Conservation (phyloP, 768 basidiomycete genomes). For the Ramaria sp. region DNA sequence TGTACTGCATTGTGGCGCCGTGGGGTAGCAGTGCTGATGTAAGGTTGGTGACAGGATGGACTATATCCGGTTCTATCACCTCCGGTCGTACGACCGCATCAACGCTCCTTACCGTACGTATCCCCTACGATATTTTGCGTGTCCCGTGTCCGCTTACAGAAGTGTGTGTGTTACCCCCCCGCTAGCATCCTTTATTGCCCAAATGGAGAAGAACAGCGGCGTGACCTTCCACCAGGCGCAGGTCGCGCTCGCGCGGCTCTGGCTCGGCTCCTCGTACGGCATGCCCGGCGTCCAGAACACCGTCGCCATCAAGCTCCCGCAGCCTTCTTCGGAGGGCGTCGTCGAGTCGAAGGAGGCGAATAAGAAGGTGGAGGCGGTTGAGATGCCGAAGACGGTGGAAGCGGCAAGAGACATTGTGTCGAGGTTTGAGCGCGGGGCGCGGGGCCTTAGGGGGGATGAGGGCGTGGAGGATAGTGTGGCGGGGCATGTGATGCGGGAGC, state of each 20-base stretch:
- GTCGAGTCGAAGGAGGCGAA: constrained; percentile 33
- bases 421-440: constrained; percentile 61
- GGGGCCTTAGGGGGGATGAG: constrained; percentile 43
- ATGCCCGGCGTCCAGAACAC: constrained; percentile 31
- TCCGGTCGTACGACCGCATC: constrained; percentile 85
- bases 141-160: too few relatives aligned
- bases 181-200: constrained; percentile 41
- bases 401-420: constrained; percentile 61
- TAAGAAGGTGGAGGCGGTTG: constrained; percentile 47
- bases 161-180: neutral
- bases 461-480: constrained; percentile 65
- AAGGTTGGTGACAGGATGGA: constrained; percentile 39
- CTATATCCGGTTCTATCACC: constrained; percentile 87
- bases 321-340: constrained; percentile 38
- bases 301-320: constrained; percentile 48
- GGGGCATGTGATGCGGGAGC: constrained; percentile 67
- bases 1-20: constrained; percentile 16
- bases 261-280: constrained; percentile 44
- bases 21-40: neutral
- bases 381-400: constrained; percentile 51
- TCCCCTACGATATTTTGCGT: too few relatives aligned
- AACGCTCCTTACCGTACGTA: constrained; percentile 58
- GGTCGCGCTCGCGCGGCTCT: constrained; percentile 70
- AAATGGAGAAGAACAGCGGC: constrained; percentile 66
- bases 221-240: constrained; percentile 80